These are phyloP conservation scores for Nakazawaea wyomingensis DNA, from an alignment of 805 yeast species.

Conservation along the genomic window DNA sequence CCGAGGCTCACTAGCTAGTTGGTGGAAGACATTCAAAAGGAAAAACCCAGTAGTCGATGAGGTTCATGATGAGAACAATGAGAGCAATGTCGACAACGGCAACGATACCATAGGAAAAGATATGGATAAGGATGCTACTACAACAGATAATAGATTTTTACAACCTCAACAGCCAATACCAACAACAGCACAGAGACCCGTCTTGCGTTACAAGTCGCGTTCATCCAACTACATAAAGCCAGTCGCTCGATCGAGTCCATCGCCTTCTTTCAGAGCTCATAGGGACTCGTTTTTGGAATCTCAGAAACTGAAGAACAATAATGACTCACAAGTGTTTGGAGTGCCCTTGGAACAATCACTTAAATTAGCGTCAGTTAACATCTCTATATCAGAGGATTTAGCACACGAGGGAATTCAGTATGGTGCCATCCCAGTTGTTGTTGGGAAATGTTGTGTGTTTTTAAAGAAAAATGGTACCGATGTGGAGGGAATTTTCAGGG, in stretches of 20 bases:
- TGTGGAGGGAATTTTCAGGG: slow-evolving; percentile 88
- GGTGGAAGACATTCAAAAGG: slow-evolving; percentile 27
- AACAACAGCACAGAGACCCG: slow-evolving; percentile 32
- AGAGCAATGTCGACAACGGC: too few relatives aligned
- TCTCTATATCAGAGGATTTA: slow-evolving; percentile 54
- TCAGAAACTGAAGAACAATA: slow-evolving; percentile 36
- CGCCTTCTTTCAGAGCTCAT: slow-evolving; percentile 36
- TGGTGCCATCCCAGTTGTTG: slow-evolving; percentile 87
- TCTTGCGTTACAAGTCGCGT: slow-evolving; percentile 44
- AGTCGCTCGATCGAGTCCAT: slow-evolving; percentile 27
- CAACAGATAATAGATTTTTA: neutral
- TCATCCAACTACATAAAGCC: slow-evolving; percentile 40
- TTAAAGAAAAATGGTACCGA: slow-evolving; percentile 72
- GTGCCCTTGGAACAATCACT: slow-evolving; percentile 70
- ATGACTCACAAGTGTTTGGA: slow-evolving; percentile 66
- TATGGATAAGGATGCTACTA: too few relatives aligned
- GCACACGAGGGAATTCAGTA: slow-evolving; percentile 64
- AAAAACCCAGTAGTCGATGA: slow-evolving; percentile 11
- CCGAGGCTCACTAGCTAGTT: slow-evolving; percentile 21
- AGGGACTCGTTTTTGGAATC: slow-evolving; percentile 43
- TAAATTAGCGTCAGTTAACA: slow-evolving; percentile 69
- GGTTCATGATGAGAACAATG: neutral
- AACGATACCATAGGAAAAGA: too few relatives aligned
- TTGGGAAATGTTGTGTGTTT: slow-evolving; percentile 92
- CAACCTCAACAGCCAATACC: slow-evolving; percentile 16